A percentile compares a stretch with the other conserved stretches of the same genome.
Evolutionary conservation across 345 rosid species (phyloP).

Genomic region (Passiflora organensis): DNA sequence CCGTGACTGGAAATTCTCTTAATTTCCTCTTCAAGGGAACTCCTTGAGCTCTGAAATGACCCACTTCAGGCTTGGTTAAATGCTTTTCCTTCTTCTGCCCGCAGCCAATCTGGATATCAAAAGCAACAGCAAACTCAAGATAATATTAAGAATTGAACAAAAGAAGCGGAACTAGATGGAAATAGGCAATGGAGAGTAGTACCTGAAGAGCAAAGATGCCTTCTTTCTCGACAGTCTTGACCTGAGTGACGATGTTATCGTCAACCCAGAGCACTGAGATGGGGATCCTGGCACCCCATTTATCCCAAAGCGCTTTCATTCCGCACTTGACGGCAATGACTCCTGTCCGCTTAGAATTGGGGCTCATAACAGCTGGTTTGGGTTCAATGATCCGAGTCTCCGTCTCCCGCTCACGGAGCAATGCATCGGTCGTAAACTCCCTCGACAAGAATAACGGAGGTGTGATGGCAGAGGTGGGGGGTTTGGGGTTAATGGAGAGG

Average conservation of each 20-base stretch:
- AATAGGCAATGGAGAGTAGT: neutral
- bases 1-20: constrained; percentile 88
- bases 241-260: constrained; percentile 89
- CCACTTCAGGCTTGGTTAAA: constrained; percentile 85
- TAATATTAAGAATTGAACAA: neutral
- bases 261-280: constrained; percentile 75
- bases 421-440: too few relatives aligned
- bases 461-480: too few relatives aligned
- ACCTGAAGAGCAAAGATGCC: constrained; percentile 85
- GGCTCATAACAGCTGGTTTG: constrained; percentile 48
- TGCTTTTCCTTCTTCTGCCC: constrained; percentile 94
- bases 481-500: neutral
- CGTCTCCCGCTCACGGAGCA: neutral
- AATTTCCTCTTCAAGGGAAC: constrained; percentile 90
- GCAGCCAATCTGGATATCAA: constrained; percentile 72
- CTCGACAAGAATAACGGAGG: too few relatives aligned
- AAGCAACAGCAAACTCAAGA: constrained; percentile 19
- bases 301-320: constrained; percentile 89
- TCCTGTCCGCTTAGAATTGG: constrained; percentile 65
- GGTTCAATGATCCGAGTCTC: constrained; percentile 51
- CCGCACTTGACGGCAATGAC: constrained; percentile 87
- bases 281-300: constrained; percentile 94
- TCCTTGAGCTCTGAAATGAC: constrained; percentile 95
- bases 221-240: constrained; percentile 85
- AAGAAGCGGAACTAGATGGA: neutral